phyloP scores from a whole-genome alignment of 2,329 filamentous ascomycete species.

The Aspergillus tanneri region DNA sequence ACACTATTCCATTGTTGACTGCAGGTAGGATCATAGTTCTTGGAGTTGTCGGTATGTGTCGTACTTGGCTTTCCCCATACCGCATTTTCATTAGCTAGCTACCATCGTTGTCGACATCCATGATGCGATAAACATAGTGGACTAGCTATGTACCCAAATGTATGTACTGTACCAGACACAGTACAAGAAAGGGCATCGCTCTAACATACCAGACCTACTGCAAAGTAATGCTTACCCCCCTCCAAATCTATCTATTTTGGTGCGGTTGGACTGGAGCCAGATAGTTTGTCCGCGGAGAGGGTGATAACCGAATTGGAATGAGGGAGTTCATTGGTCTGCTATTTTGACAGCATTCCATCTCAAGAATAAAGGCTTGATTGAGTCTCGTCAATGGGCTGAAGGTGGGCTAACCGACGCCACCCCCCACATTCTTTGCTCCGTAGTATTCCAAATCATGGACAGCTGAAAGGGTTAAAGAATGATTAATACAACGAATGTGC shows the following conservation, averaged over 20 bases:
- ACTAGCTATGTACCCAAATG: not conserved
- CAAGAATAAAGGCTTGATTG: not conserved
- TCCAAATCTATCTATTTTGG: too few relatives aligned
- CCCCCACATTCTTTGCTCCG: slow-evolving; percentile 7
- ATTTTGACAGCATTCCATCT: slow-evolving; percentile 9
- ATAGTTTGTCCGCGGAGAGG: not conserved
- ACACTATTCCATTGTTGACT: not conserved
- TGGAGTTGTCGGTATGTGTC: not conserved
- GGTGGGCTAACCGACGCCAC: not conserved
- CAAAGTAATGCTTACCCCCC: too few relatives aligned
- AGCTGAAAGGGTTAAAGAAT: not conserved
- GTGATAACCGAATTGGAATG: not conserved
- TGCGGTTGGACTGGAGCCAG: too few relatives aligned
- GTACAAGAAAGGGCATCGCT: too few relatives aligned
- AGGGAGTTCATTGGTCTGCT: not conserved
- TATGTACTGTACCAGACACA: not conserved
- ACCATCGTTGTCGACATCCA: not conserved
- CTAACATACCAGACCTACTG: too few relatives aligned
- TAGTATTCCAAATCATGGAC: slow-evolving; percentile 12
- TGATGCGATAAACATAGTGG: not conserved
- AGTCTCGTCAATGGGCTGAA: not conserved
- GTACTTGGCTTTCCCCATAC: not conserved
- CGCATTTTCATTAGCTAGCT: not conserved
- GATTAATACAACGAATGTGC: not conserved
- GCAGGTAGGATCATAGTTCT: not conserved